Percentiles rank a stretch among this genome's conserved stretches.
Conservation (phyloP, 2,329 filamentous ascomycete genomes). For the Whalleya microplaca region DNA sequence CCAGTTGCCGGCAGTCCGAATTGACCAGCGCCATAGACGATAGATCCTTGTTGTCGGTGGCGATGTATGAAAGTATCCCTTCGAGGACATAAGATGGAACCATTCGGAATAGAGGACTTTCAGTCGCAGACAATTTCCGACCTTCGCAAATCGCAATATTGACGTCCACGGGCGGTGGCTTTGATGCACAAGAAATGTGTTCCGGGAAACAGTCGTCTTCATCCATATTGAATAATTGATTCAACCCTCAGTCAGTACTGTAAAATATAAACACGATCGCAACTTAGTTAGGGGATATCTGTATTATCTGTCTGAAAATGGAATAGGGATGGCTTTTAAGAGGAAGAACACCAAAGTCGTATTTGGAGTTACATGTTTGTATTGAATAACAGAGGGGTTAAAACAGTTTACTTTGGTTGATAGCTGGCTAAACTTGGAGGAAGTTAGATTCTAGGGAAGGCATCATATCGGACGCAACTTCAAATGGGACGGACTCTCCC, state of each 20-base stretch:
- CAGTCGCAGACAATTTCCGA: neutral
- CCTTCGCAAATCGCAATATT: constrained; percentile 6
- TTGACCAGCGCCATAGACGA: constrained; percentile 10
- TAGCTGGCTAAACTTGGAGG: neutral
- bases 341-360: neutral
- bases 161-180: neutral
- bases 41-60: constrained; percentile 1
- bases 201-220: neutral
- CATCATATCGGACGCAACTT: neutral
- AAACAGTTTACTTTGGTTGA: neutral
- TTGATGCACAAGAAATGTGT: neutral
- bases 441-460: neutral
- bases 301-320: neutral
- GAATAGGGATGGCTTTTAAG: neutral
- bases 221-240: too few relatives aligned
- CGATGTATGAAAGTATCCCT: constrained; percentile 5
- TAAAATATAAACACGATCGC: neutral
- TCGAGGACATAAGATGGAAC: constrained; percentile 5
- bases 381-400: neutral
- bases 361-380: neutral
- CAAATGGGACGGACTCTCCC: neutral
- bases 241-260: neutral
- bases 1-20: constrained; percentile 11
- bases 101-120: neutral
- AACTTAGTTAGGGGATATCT: neutral